Evolutionary conservation across 2,329 filamentous ascomycete genomes (phyloP), one percentile per base, ranked within the genome.

Genomic region (Talaromyces sp.): DNA sequence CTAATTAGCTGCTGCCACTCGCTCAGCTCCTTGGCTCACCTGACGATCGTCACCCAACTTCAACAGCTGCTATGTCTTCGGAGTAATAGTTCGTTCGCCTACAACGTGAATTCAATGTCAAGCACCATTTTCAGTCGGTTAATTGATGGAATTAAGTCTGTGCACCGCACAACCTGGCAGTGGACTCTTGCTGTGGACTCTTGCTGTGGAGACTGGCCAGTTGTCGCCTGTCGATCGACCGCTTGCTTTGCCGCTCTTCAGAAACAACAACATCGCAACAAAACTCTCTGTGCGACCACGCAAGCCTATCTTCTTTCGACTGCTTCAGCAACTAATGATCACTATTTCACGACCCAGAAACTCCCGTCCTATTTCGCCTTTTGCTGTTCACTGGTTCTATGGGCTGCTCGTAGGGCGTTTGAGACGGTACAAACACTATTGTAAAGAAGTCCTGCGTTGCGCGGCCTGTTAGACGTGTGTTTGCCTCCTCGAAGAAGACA

Each of bases 401-500:
- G 49, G 13, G 26, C n/a, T 27, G n/a, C 27, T 14, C 50, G 31
- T 21, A 64, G 52, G 14, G 64, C 64, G 17, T 49, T 51, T 27
- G 56, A 58, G 14, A 59, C 63, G 7, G 59, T 52, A 32, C 35
- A 27, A 24, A 64, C 14, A 38, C 64, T 65, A 24, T 60, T 59
- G 35, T 61, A 60, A 19, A 65, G 49, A 7, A 65, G 56, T 38
- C 38, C 64, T 64, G 35, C n/a, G 19, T 11, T 19, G 41, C n/a
- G 8, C 24, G 38, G 27, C 9, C 17, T 3, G n/a, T 57, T 31
- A 59, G 59, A 60, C 38, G 21, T 27, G 19, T 52, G 38, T 9
- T 50, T 14, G 4, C 6, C 24, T 29, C 14, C 32, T 43, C 24
- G 32, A 26, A 35, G 11, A 31, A 4, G 14, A 17, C 4, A 31